Conservation (phyloP, 768 basidiomycete species). For the Lactifluus volemus region DNA sequence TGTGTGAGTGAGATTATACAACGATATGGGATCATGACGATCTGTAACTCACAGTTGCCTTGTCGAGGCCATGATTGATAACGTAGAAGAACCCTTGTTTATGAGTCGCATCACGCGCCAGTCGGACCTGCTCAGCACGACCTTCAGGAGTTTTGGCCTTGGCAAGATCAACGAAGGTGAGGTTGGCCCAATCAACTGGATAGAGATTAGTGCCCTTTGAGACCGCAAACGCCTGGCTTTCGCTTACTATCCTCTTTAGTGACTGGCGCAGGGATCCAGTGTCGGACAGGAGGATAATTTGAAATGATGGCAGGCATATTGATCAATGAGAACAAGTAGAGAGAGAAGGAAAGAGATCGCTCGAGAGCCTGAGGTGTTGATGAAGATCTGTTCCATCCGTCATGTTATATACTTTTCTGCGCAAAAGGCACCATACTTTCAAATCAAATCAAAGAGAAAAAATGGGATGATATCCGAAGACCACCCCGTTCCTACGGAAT, state of each 20-base stretch:
- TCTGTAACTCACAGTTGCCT: slow-evolving; percentile 29
- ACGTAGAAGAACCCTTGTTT: slow-evolving; percentile 39
- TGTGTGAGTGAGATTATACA: neutral
- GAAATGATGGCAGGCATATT: slow-evolving; percentile 18
- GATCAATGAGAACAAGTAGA: neutral
- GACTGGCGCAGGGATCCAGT: slow-evolving; percentile 22
- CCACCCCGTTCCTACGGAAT: neutral
- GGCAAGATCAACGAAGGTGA: slow-evolving; percentile 29
- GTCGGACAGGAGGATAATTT: slow-evolving; percentile 17
- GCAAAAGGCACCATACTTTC: neutral
- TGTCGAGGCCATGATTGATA: slow-evolving; percentile 40
- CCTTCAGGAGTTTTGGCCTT: slow-evolving; percentile 27
- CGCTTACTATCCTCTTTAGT: slow-evolving; percentile 21
- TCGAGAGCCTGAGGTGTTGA: neutral
- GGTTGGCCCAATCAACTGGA: slow-evolving; percentile 31
- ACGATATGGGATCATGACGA: neutral
- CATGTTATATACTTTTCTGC: slow-evolving; percentile 1
- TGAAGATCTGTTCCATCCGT: neutral
- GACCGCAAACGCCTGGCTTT: neutral
- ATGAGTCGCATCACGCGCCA: slow-evolving; percentile 28
- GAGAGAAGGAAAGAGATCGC: neutral
- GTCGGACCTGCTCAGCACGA: slow-evolving; percentile 24
- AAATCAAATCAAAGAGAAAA: neutral
- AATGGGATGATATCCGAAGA: neutral
- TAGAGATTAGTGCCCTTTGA: neutral